phyloP scores from a whole-genome alignment of 1,284 basidiomycete genomes.

The Blastosporella zonata region DNA sequence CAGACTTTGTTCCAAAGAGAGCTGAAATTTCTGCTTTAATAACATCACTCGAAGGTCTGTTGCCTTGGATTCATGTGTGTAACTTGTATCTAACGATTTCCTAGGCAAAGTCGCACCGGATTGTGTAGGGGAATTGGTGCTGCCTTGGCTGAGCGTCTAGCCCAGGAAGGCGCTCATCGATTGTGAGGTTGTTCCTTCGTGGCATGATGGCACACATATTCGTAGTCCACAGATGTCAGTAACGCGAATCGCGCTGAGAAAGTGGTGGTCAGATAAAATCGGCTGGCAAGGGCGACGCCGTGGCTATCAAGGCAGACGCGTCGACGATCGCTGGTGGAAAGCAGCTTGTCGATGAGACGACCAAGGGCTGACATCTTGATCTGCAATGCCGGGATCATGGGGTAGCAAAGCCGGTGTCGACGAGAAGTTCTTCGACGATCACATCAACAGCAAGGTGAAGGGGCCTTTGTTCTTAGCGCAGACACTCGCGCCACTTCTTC shows the following conservation, averaged over 20 bases:
- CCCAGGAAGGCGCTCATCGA: constrained; percentile 58
- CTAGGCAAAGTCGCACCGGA: constrained; percentile 57
- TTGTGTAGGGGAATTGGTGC: constrained; percentile 60
- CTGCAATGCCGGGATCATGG: constrained; percentile 54
- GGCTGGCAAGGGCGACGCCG: constrained; percentile 40
- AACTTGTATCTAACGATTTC: neutral
- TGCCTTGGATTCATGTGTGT: neutral
- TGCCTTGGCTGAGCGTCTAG: constrained; percentile 49
- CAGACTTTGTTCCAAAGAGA: neutral
- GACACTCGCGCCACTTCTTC: constrained; percentile 39
- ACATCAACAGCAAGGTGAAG: constrained; percentile 55
- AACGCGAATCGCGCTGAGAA: constrained; percentile 41
- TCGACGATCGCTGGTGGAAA: constrained; percentile 42
- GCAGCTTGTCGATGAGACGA: constrained; percentile 42
- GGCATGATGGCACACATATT: neutral
- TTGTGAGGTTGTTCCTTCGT: constrained; percentile 23
- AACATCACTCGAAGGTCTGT: neutral
- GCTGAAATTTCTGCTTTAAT: neutral
- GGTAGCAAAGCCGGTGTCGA: constrained; percentile 43
- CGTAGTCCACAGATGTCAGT: constrained; percentile 24
- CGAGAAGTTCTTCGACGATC: constrained; percentile 46
- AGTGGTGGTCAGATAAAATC: constrained; percentile 43
- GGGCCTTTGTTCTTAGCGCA: constrained; percentile 56
- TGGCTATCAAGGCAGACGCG: constrained; percentile 51
- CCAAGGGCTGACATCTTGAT: constrained; percentile 54